Evolutionary conservation across 75 land plant species (phyloP).

Genomic region (Selaginella moellendorffii): DNA sequence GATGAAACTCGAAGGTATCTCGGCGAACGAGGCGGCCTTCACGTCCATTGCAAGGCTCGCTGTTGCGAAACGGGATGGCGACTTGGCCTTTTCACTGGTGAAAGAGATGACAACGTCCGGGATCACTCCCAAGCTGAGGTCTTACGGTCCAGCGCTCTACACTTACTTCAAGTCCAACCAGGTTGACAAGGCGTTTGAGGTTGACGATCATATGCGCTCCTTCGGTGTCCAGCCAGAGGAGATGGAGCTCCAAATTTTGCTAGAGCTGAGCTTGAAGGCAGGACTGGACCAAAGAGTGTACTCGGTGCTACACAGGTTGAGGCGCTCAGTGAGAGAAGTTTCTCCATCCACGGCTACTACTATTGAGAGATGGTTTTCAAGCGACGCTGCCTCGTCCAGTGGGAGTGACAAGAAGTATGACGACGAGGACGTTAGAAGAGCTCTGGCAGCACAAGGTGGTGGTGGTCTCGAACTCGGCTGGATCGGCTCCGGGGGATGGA

Average conservation of each 20-base stretch:
- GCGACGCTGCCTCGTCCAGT: slow-evolving; percentile 24
- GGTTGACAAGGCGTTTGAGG: slow-evolving; percentile 67
- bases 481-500: slow-evolving; percentile 71
- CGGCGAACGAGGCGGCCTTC: slow-evolving; percentile 69
- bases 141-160: slow-evolving; percentile 66
- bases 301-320: slow-evolving; percentile 48
- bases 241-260: slow-evolving; percentile 49
- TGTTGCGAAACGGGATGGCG: slow-evolving; percentile 51
- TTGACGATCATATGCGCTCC: slow-evolving; percentile 55
- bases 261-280: slow-evolving; percentile 37
- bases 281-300: slow-evolving; percentile 58
- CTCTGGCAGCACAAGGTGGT: slow-evolving; percentile 48
- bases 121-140: slow-evolving; percentile 52
- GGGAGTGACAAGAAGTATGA: slow-evolving; percentile 13
- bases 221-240: slow-evolving; percentile 58
- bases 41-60: slow-evolving; percentile 70
- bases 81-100: slow-evolving; percentile 56
- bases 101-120: slow-evolving; percentile 34
- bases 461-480: slow-evolving; percentile 98
- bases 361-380: slow-evolving; percentile 58
- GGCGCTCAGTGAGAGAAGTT: slow-evolving; percentile 44
- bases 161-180: slow-evolving; percentile 44
- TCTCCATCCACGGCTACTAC: slow-evolving; percentile 38
- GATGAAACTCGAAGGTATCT: slow-evolving; percentile 26
- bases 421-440: slow-evolving; percentile 25